phyloP scores from a whole-genome alignment of 164 flowering plant species.

The Protea cynaroides region DNA sequence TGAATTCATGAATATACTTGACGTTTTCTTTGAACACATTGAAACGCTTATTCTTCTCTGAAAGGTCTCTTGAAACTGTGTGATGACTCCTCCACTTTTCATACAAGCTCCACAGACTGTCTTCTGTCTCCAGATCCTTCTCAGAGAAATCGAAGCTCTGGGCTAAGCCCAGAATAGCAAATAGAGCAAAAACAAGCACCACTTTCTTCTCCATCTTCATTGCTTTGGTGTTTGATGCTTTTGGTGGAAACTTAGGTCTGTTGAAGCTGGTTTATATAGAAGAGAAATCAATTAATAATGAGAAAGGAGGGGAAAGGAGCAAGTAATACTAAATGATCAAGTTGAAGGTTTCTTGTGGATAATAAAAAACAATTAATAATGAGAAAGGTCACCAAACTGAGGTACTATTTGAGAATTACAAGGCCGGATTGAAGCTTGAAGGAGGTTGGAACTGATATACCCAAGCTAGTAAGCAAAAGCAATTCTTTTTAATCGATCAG shows the following conservation, averaged over 20 bases:
- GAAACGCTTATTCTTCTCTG: slow-evolving; percentile 30
- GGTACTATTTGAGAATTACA: too few species aligned
- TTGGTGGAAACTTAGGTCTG: background rate
- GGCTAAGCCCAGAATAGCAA: slow-evolving; percentile 21
- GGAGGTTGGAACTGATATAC: too few species aligned
- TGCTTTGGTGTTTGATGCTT: background rate
- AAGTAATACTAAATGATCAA: too few species aligned
- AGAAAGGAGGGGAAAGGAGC: too few species aligned
- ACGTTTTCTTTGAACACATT: too few species aligned
- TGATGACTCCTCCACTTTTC: slow-evolving; percentile 17
- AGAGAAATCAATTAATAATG: background rate
- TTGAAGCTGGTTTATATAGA: slow-evolving; percentile 20
- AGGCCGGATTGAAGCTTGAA: too few species aligned
- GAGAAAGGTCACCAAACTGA: too few species aligned
- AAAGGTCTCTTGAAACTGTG: slow-evolving; percentile 37
- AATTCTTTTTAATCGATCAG: too few species aligned
- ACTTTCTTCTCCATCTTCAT: slow-evolving; percentile 21
- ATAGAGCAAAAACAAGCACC: slow-evolving; percentile 18
- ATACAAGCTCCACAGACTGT: slow-evolving; percentile 48
- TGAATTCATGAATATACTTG: slow-evolving; percentile 8
- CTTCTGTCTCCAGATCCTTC: slow-evolving; percentile 48
- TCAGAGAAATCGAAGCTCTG: slow-evolving; percentile 44
- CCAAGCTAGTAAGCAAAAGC: too few species aligned
- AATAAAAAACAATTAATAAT: too few species aligned
- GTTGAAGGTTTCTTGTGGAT: too few species aligned